Percentiles rank a stretch among this genome's conserved stretches.
phyloP scores from a whole-genome alignment of 768 basidiomycete genomes.

The Artomyces pyxidatus region DNA sequence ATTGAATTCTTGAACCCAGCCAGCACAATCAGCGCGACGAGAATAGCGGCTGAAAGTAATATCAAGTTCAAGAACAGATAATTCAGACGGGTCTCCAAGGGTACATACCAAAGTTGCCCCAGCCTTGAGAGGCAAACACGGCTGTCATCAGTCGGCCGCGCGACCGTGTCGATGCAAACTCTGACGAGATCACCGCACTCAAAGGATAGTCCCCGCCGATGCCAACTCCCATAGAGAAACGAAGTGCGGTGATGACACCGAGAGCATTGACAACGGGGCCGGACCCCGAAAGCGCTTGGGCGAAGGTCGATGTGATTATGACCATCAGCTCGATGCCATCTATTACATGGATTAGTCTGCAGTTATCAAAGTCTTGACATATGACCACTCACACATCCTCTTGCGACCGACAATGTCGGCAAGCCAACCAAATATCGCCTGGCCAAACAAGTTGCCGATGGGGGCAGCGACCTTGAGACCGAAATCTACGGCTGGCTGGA shows the following conservation, averaged over 20 bases:
- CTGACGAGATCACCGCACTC: slow-evolving; percentile 79
- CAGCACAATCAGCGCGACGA: slow-evolving; percentile 58
- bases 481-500: slow-evolving; percentile 38
- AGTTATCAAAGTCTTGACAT: too few species aligned
- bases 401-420: slow-evolving; percentile 37
- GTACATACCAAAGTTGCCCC: slow-evolving; percentile 69
- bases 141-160: slow-evolving; percentile 87
- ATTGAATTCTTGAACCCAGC: slow-evolving; percentile 59
- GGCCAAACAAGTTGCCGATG: slow-evolving; percentile 32
- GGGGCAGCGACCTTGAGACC: slow-evolving; percentile 37
- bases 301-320: slow-evolving; percentile 75
- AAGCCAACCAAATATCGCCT: slow-evolving; percentile 38
- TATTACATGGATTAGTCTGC: slow-evolving; percentile 16
- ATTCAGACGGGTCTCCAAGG: not conserved
- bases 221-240: slow-evolving; percentile 75
- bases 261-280: slow-evolving; percentile 63
- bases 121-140: slow-evolving; percentile 81
- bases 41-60: slow-evolving; percentile 40
- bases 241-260: slow-evolving; percentile 75
- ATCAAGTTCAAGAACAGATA: not conserved
- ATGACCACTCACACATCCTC: slow-evolving; percentile 50
- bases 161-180: slow-evolving; percentile 71
- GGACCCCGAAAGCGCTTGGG: slow-evolving; percentile 65
- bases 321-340: slow-evolving; percentile 73
- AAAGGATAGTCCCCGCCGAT: slow-evolving; percentile 89